Base-by-base conservation (phyloP, 805 yeast species). In the Candida andamanensis region DNA sequence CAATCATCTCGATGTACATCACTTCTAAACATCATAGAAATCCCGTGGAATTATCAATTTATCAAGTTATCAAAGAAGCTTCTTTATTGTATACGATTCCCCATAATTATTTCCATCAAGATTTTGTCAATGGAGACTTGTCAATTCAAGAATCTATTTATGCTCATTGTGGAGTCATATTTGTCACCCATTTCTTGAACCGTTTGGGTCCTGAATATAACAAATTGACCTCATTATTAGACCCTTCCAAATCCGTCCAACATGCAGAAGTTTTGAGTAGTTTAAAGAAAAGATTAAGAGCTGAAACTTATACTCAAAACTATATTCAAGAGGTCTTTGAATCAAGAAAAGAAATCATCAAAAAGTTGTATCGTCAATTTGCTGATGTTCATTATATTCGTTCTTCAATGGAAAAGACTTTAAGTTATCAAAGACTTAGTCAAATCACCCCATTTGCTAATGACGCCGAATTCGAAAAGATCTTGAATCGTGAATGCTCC, bases 61-160 rank as follows among this genome's bases (percentile, higher is more conserved):
- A 79, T 55, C 97, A 90, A 67, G 82, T 90, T 40, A 80, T 85
- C 51, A 87, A 85, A 64, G 98, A 90, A 61, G 95, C 95, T 21
- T 86, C 97, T 4, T 71, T 92, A 48, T 69, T 90, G 45, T 92
- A 84, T 62, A 84, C 95, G 47, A 76, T 90, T 45, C 98, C 98
- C 30, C 79, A 83, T 58, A 85, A 86, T 51, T 69, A 76, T 46
- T 90, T 89, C 69, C 79, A 78, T 46, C 71, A 72, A 32, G 69
- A 78, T 36, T 89, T 89, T 52, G 78, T 81, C 40, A 57, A 67
- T 30, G 82, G 90, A 33, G 78, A 78, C 44, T 72, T 90, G 58
- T 87, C 97, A 1, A 78, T 94, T 46, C 97, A 90, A 63, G 98
- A 92, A 63, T 78, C 89, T 28, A 80, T 87, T 36, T 92, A 92